Evolutionary conservation across 2,329 filamentous ascomycete species (phyloP).

Genomic region (Byssoonygena ceratinophila): DNA sequence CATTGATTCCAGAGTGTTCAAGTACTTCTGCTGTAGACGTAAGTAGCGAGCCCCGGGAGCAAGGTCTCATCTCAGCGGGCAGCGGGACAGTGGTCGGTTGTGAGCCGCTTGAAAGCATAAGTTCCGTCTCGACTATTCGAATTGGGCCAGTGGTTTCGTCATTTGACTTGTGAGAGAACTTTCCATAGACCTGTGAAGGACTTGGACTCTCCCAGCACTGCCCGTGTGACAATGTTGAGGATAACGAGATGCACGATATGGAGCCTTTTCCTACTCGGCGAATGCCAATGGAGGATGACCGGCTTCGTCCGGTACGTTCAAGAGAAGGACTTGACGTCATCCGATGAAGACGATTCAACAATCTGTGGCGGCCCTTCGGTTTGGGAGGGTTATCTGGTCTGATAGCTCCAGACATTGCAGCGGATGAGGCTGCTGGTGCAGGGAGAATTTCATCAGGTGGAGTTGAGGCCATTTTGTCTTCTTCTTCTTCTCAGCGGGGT

Average conservation of each 20-base stretch:
- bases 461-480: conserved; percentile 22
- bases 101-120: conserved; percentile 27
- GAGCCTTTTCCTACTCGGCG: conserved; percentile 53
- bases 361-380: conserved; percentile 56
- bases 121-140: conserved; percentile 44
- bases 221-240: conserved; percentile 43
- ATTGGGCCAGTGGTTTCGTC: conserved; percentile 47
- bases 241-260: conserved; percentile 54
- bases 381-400: conserved; percentile 38
- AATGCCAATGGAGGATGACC: conserved; percentile 51
- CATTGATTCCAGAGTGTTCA: conserved; percentile 29
- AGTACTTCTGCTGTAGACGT: conserved; percentile 21
- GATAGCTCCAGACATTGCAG: conserved; percentile 26
- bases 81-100: conserved; percentile 48
- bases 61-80: conserved; percentile 51
- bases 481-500: not conserved
- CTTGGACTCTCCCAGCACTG: conserved; percentile 46
- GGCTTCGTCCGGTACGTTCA: conserved; percentile 50
- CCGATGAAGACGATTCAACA: conserved; percentile 64
- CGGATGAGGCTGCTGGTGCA: conserved; percentile 29
- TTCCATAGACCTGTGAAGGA: conserved; percentile 46
- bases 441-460: conserved; percentile 24
- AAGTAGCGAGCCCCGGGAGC: conserved; percentile 26
- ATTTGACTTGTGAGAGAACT: conserved; percentile 24
- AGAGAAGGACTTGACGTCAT: conserved; percentile 73